These are phyloP conservation scores for Naumovozyma castellii DNA, from an alignment of 805 yeast species.

Conservation along the genomic window DNA sequence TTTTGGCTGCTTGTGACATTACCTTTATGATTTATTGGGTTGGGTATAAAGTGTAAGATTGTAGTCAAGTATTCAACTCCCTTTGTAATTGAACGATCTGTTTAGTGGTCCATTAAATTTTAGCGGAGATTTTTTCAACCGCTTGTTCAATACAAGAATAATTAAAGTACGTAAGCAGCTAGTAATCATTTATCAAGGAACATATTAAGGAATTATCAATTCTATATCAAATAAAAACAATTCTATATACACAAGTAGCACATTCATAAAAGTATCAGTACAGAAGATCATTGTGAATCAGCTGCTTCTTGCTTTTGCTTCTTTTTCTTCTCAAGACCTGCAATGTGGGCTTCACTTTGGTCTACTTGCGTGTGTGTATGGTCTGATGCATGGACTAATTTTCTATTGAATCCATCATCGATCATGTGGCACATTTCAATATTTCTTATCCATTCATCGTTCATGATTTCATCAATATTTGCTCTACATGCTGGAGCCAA, in stretches of 20 bases:
- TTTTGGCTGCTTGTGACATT: slow-evolving; percentile 39
- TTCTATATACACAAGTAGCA: not conserved
- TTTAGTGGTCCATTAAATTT: too few relatives aligned
- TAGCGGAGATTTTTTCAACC: too few relatives aligned
- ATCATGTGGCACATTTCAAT: slow-evolving; percentile 60
- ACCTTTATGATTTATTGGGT: not conserved
- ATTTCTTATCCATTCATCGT: slow-evolving; percentile 57
- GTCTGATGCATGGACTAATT: slow-evolving; percentile 37
- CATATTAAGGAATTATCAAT: too few relatives aligned
- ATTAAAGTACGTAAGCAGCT: too few relatives aligned
- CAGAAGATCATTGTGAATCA: not conserved
- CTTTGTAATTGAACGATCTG: too few relatives aligned
- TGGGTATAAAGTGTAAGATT: not conserved
- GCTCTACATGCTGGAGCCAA: slow-evolving; percentile 81
- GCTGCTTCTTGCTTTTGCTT: slow-evolving; percentile 21
- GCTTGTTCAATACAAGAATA: too few relatives aligned
- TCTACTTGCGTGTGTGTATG: slow-evolving; percentile 86
- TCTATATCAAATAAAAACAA: too few relatives aligned
- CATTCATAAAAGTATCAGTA: not conserved
- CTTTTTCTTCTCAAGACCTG: slow-evolving; percentile 80
- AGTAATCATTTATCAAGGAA: too few relatives aligned
- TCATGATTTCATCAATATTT: slow-evolving; percentile 68
- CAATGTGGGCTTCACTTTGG: slow-evolving; percentile 91
- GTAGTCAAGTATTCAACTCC: too few relatives aligned
- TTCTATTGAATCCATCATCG: slow-evolving; percentile 31